A percentile compares a stretch with the other conserved stretches of the same genome.
These are phyloP conservation scores for Trifolium dubium DNA, from an alignment of 306 rosid genomes.

Conservation along the genomic window DNA sequence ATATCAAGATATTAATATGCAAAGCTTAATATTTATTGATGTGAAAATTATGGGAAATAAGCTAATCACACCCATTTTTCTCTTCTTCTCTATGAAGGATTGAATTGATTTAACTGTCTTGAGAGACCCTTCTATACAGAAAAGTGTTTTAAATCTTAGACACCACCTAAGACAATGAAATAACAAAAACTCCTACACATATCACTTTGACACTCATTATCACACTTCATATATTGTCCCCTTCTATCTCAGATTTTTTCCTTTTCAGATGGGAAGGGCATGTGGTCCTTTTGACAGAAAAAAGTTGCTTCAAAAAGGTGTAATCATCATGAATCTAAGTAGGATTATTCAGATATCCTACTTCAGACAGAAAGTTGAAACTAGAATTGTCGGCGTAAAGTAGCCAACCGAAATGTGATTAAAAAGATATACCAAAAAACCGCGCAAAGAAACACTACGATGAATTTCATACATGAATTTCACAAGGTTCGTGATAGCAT, in stretches of 20 bases:
- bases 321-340: background rate
- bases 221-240: background rate
- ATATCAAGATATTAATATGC: slow-evolving; percentile 19
- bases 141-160: slow-evolving; percentile 8
- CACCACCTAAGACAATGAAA: background rate
- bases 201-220: background rate
- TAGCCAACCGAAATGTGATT: background rate
- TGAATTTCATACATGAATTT: slow-evolving; percentile 56
- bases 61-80: slow-evolving; percentile 11
- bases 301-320: background rate
- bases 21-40: background rate
- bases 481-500: slow-evolving; percentile 1
- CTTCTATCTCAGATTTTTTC: background rate
- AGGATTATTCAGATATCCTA: slow-evolving; percentile 1
- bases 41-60: background rate
- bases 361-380: background rate
- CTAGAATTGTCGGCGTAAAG: background rate
- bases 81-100: background rate
- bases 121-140: slow-evolving; percentile 11
- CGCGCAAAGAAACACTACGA: background rate
- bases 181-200: background rate
- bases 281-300: background rate
- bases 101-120: background rate
- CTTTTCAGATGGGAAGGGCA: background rate
- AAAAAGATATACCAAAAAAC: background rate